Conservation (phyloP, 2,329 filamentous ascomycete species). For the Clonostachys sp. region DNA sequence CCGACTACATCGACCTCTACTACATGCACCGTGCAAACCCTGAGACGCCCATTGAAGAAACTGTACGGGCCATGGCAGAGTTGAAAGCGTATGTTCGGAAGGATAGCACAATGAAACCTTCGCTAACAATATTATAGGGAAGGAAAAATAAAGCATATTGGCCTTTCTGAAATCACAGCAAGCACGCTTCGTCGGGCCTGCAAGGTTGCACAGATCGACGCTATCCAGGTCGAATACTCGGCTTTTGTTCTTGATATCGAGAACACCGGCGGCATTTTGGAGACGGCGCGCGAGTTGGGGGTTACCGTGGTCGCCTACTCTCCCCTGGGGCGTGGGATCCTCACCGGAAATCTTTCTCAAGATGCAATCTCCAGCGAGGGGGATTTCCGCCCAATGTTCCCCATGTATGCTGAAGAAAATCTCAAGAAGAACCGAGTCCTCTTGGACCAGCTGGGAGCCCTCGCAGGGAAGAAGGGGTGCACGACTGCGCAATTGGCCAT, state of each 20-base stretch:
- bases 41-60: constrained; percentile 66
- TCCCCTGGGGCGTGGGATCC: constrained; percentile 52
- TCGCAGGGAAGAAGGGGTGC: constrained; percentile 55
- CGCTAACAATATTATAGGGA: not conserved
- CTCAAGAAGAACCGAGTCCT: constrained; percentile 44
- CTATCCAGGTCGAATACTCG: constrained; percentile 49
- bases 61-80: constrained; percentile 63
- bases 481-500: constrained; percentile 44
- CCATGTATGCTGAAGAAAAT: constrained; percentile 46
- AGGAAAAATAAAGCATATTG: constrained; percentile 34
- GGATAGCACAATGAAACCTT: constrained; percentile 38
- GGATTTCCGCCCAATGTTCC: constrained; percentile 35
- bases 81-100: constrained; percentile 65
- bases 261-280: constrained; percentile 33
- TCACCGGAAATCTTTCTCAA: constrained; percentile 54
- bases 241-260: constrained; percentile 55
- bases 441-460: constrained; percentile 33
- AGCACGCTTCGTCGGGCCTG: constrained; percentile 55
- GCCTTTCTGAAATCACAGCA: constrained; percentile 53
- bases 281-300: constrained; percentile 49
- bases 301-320: constrained; percentile 53
- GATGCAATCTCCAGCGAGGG: constrained; percentile 15
- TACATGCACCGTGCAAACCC: constrained; percentile 67
- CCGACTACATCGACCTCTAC: constrained; percentile 61
- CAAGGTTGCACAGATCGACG: constrained; percentile 40